Evolutionary conservation across 78 protist species (phyloP).

Genomic region (Tieghemostelium lacteum): DNA sequence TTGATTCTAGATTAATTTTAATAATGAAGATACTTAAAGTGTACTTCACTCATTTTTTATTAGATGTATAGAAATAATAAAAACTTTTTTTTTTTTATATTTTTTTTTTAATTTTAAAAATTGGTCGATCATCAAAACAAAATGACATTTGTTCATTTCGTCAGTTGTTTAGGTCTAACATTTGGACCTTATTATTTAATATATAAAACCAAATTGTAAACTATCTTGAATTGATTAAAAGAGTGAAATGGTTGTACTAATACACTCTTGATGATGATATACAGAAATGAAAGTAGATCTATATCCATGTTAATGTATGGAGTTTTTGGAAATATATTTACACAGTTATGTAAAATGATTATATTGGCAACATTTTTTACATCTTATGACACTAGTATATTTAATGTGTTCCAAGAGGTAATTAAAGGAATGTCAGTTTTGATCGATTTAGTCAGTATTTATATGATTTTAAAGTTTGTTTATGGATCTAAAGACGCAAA

Average conservation of each 20-base stretch:
- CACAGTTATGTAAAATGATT: conserved; percentile 38
- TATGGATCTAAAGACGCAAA: conserved; percentile 17
- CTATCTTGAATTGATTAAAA: background rate
- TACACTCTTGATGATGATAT: background rate
- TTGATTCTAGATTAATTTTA: too few species aligned
- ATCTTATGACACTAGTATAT: conserved; percentile 24
- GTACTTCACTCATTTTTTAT: too few species aligned
- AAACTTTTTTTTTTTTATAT: too few species aligned
- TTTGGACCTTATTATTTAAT: conserved; percentile 26
- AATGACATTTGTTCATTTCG: conserved; percentile 52
- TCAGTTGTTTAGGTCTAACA: conserved; percentile 5
- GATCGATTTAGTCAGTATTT: conserved; percentile 18
- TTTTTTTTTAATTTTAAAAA: too few species aligned
- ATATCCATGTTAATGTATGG: conserved; percentile 18
- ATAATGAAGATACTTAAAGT: too few species aligned
- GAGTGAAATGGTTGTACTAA: background rate
- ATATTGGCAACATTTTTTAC: conserved; percentile 41
- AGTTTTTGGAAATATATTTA: background rate
- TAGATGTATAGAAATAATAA: too few species aligned
- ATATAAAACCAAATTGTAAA: conserved; percentile 40
- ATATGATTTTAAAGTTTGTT: conserved; percentile 8
- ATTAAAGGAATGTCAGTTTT: background rate
- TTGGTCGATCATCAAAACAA: background rate
- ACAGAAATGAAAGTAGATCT: conserved; percentile 18
- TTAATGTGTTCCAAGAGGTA: background rate